Conservation (phyloP, 192 early-diverging fungal genomes). For the Spinellus fusiger region DNA sequence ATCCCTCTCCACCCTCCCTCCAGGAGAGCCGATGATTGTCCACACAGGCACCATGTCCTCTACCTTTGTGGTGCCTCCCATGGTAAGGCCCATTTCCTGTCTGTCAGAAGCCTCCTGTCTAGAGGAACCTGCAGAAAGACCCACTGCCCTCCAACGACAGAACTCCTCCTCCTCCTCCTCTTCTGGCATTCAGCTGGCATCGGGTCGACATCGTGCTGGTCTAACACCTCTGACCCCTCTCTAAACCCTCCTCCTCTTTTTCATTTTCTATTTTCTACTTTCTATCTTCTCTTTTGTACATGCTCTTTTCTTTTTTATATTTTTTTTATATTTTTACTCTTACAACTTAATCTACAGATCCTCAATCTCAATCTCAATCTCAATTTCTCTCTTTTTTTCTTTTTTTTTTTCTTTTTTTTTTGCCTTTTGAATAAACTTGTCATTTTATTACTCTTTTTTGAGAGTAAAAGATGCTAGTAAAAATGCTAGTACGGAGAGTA, state of each 20-base stretch:
- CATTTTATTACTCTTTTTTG: too few species aligned
- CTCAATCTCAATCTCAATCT: background rate
- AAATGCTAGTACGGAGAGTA: background rate
- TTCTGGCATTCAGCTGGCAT: slow-evolving; percentile 8
- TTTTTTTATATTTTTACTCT: background rate
- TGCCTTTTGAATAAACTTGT: background rate
- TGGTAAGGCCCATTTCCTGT: slow-evolving; percentile 7
- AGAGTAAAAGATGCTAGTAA: too few species aligned
- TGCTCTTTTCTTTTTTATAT: background rate
- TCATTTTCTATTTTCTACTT: background rate
- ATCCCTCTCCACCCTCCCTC: background rate
- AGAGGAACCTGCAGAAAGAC: background rate
- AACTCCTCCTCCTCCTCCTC: slow-evolving; percentile 9
- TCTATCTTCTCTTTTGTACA: background rate
- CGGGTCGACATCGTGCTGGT: slow-evolving; percentile 3
- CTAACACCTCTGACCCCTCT: slow-evolving; percentile 5
- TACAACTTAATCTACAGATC: background rate
- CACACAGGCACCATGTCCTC: slow-evolving; percentile 4
- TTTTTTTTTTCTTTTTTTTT: background rate
- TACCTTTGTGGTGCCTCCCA: slow-evolving; percentile 3
- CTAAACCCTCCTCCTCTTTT: background rate
- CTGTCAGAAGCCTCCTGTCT: slow-evolving; percentile 6
- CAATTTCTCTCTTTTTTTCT: background rate
- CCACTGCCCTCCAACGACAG: background rate
- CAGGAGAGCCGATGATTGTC: slow-evolving; percentile 5